Percentiles rank a stretch among this genome's conserved stretches.
Evolutionary conservation across 2,329 filamentous ascomycete species (phyloP).

Genomic region (Cadophora sp.): DNA sequence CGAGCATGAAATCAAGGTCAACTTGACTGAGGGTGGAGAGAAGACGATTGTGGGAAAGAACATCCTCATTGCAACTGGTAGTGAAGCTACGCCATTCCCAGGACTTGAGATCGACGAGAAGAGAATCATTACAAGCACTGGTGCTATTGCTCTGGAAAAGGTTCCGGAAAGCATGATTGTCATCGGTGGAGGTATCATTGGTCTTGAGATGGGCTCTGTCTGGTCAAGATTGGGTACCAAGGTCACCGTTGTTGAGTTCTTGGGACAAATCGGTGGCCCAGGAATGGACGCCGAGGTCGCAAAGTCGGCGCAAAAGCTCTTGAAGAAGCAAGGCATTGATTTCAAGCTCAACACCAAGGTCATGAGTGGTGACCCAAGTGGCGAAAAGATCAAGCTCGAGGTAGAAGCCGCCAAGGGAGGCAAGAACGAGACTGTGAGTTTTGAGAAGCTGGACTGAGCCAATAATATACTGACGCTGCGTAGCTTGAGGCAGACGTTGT

Average conservation of each 20-base stretch:
- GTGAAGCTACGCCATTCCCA: conserved; percentile 94
- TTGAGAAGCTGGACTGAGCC: not conserved
- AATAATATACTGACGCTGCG: conserved; percentile 22
- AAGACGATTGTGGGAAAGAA: conserved; percentile 90
- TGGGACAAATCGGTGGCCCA: conserved; percentile 94
- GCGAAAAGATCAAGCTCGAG: conserved; percentile 79
- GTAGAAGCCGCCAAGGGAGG: conserved; percentile 95
- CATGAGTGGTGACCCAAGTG: conserved; percentile 78
- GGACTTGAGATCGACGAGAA: conserved; percentile 97
- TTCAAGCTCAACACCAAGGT: conserved; percentile 99
- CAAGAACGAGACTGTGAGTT: conserved; percentile 84
- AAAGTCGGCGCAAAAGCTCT: conserved; percentile 89
- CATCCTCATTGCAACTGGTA: conserved; percentile 96
- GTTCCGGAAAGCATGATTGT: conserved; percentile 97
- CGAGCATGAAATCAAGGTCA: conserved; percentile 91
- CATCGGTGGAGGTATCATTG: conserved; percentile 98
- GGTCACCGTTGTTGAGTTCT: conserved; percentile 97
- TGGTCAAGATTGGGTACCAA: conserved; percentile 94
- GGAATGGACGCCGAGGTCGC: conserved; percentile 96
- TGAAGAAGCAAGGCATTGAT: conserved; percentile 95
- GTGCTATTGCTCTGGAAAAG: conserved; percentile 86
- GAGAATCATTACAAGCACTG: conserved; percentile 95
- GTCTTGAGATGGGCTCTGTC: conserved; percentile 97
- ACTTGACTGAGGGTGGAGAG: conserved; percentile 90
- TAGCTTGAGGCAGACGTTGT: conserved; percentile 94